Evolutionary conservation across 1,284 basidiomycete genomes (phyloP).

Genomic region (Apiotrichum gamsii): DNA sequence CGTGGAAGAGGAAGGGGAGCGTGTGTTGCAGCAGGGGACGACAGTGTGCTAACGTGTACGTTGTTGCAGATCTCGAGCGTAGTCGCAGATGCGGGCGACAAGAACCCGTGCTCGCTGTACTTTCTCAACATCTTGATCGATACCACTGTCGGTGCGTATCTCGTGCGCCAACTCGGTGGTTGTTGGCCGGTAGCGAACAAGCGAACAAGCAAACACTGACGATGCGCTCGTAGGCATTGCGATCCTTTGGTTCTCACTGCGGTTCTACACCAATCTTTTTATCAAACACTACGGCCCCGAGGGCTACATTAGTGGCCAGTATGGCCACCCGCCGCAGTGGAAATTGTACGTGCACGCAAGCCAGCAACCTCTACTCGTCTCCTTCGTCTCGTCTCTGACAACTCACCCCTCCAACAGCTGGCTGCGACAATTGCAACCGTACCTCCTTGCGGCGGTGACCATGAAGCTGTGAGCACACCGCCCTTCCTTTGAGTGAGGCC

Average conservation of each 20-base stretch:
- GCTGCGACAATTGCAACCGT: constrained; percentile 76
- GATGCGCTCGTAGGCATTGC: constrained; percentile 83
- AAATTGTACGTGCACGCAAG: constrained; percentile 29
- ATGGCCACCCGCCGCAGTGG: constrained; percentile 64
- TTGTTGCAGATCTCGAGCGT: constrained; percentile 44
- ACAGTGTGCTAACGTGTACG: too few relatives aligned
- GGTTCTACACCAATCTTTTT: constrained; percentile 61
- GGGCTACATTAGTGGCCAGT: constrained; percentile 79
- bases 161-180: too few relatives aligned
- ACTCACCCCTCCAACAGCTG: constrained; percentile 52
- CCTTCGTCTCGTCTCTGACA: too few relatives aligned
- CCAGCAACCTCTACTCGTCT: not conserved
- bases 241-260: constrained; percentile 75
- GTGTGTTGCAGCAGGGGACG: too few relatives aligned
- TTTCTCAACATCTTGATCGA: constrained; percentile 93
- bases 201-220: not conserved
- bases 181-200: constrained; percentile 4
- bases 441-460: constrained; percentile 71
- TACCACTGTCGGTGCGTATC: constrained; percentile 82
- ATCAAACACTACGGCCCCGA: constrained; percentile 60
- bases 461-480: too few relatives aligned
- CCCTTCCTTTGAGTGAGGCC: too few relatives aligned
- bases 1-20: constrained; percentile 9
- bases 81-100: constrained; percentile 58
- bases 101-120: constrained; percentile 84